A percentile compares a stretch with the other conserved stretches of the same genome.
Evolutionary conservation across 345 rosid genomes (phyloP).

Genomic region (Citrus sinensis): DVS_A1.0 CM039164.1:18888001-18888500

Average conservation of each 20-base stretch:
- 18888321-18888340: conserved; percentile 62
- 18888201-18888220: conserved; percentile 87
- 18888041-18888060: no score
- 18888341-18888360: conserved; percentile 61
- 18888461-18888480: conserved; percentile 58
- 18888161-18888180: conserved; percentile 11
- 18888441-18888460: conserved; percentile 95
- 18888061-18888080: no score
- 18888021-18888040: no score
- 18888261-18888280: conserved; percentile 24
- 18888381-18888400: conserved; percentile 9
- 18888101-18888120: no score
- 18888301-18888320: conserved; percentile 64
- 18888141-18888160: conserved; percentile 2
- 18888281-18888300: conserved; percentile 20
- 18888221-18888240: conserved; percentile 82
- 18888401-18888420: conserved; percentile 10
- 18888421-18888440: conserved; percentile 17
- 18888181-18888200: conserved; percentile 59
- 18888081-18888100: no score
- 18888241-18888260: conserved; percentile 43
- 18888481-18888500: conserved; percentile 86
- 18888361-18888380: not conserved
- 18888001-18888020: not conserved
- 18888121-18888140: no score